Base-by-base conservation (phyloP, 495 filamentous ascomycete genomes). In the Penicillium bovifimosum region DNA sequence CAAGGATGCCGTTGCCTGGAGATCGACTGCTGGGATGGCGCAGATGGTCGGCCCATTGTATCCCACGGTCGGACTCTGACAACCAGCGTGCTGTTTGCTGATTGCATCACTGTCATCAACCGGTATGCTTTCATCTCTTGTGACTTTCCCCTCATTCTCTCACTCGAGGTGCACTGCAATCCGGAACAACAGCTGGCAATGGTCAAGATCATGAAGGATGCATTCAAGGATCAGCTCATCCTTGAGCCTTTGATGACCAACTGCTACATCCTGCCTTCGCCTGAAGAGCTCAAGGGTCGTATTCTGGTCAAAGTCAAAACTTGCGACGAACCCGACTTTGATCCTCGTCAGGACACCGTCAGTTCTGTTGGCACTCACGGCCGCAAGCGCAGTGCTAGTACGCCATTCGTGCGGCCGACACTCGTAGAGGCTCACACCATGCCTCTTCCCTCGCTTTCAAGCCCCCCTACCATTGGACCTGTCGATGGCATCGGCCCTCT, bases 21-120 rank as follows among this genome's bases (percentile, higher is more conserved):
- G 70, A 88, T 98, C 39, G 93, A 98, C 71, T 96, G 92, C 67
- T 97, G 93, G 93, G 89, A 98, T 72, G 93, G 93, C 11, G 74
- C 79, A 26, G 86, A 95, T 60, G 88, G 86, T 29, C 81, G 87
- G 53, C 93, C 93, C 6, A 80, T 89, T 46, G 93, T 98, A 26
- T 87, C 83, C 54, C 93, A 98, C 61, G 93, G 93, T 10, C 82
- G 80, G n/a, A 95, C 90, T 10, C 78, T 91, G 67, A 96, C 92
- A 6, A 91, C 80, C 20, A 82, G 86, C 56, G 87, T 97, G 41
- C 79, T 86, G 3, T 96, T 98, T 66, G 75, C 80, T 16, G 91
- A 96, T 65, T 91, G 91, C 54, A 88, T 98, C 67, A 85, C 85
- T 16, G 90, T 91, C 50, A 92, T 98, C 67, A 86, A 87, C 58